A percentile compares a stretch with the other conserved stretches of the same genome.
These are phyloP conservation scores for Aspergillus homomorphus DNA, from an alignment of 495 filamentous ascomycete genomes.

Conservation along the genomic window DNA sequence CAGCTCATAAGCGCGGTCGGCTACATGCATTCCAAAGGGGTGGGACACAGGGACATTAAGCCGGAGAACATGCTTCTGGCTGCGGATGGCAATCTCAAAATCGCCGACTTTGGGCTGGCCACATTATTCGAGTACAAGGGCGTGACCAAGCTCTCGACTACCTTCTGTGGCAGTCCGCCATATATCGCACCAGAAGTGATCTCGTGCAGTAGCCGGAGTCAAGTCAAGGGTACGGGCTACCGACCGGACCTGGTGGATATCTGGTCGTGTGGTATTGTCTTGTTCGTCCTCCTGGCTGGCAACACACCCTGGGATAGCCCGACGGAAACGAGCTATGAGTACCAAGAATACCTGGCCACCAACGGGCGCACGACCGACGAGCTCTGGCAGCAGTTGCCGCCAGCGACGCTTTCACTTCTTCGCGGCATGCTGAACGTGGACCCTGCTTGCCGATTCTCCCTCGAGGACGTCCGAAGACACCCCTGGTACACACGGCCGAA, in stretches of 20 bases:
- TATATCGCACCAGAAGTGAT: slow-evolving; percentile 98
- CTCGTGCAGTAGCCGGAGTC: slow-evolving; percentile 41
- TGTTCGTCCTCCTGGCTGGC: slow-evolving; percentile 91
- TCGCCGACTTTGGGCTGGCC: slow-evolving; percentile 95
- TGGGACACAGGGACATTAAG: slow-evolving; percentile 87
- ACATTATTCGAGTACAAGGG: slow-evolving; percentile 90
- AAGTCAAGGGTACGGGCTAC: slow-evolving; percentile 64
- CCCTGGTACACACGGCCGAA: slow-evolving; percentile 93
- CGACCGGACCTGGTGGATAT: slow-evolving; percentile 83
- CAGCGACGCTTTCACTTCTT: slow-evolving; percentile 77
- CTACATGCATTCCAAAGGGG: slow-evolving; percentile 91
- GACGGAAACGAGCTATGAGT: slow-evolving; percentile 74
- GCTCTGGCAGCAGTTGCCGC: slow-evolving; percentile 78
- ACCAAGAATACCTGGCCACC: slow-evolving; percentile 75
- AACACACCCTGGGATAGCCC: slow-evolving; percentile 99
- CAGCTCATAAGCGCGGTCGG: slow-evolving; percentile 87
- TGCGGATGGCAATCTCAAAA: slow-evolving; percentile 80
- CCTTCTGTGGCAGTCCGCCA: slow-evolving; percentile 92
- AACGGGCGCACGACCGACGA: slow-evolving; percentile 78
- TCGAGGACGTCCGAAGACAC: slow-evolving; percentile 85
- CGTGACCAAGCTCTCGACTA: slow-evolving; percentile 70
- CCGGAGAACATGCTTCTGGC: slow-evolving; percentile 87
- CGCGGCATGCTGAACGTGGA: slow-evolving; percentile 92
- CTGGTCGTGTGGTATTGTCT: slow-evolving; percentile 94
- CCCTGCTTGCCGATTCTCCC: slow-evolving; percentile 69